Evolutionary conservation across 345 rosid genomes (phyloP), one percentile per base, ranked within the genome.

Genomic region (Cardamine occulta): DNA sequence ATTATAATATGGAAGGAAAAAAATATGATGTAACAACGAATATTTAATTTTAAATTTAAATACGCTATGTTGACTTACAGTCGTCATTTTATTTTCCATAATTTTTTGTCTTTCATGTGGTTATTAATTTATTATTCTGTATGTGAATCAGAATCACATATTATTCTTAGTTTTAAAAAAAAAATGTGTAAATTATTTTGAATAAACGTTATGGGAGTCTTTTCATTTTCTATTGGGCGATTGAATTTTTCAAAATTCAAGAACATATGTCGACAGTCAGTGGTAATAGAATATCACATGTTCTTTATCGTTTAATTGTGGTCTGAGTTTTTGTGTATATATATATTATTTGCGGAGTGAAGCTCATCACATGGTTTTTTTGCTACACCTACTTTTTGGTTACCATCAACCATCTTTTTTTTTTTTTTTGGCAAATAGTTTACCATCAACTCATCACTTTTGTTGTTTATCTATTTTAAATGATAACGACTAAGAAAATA

Each of bases 331-430:
- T 42, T 44, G 48, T 55, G 35, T 6, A 9, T n/a, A 8, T 19
- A 10, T 24, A 31, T 59, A 12, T 72, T 42, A 1, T 68, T 40
- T 39, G 24, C 1, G 10, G 18, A 31, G 10, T 29, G 56, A 57
- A 53, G 23, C 51, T 63, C 15, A 47, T 21, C 77, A 63, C 64
- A 64, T 64, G 77, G 24, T 64, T 29, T 73, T 63, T 19, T 21
- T 8, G 14, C 57, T 45, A 42, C 19, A 64, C 71, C 72, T 51
- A 49, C 71, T 51, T 66, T 39, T 66, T 34, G 21, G 28, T 32
- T 13, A 66, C 59, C 45, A 63, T 63, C 76, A 48, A 49, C 60
- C 59, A 3, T 28, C 2, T 28, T 28, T 28, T 28, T 5, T 29
- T 29, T 29, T 29, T 29, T 29, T 29, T 29, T 29, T 29, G 32